phyloP scores from a whole-genome alignment of 805 yeast species.

The Metschnikowia henanensis region DNA sequence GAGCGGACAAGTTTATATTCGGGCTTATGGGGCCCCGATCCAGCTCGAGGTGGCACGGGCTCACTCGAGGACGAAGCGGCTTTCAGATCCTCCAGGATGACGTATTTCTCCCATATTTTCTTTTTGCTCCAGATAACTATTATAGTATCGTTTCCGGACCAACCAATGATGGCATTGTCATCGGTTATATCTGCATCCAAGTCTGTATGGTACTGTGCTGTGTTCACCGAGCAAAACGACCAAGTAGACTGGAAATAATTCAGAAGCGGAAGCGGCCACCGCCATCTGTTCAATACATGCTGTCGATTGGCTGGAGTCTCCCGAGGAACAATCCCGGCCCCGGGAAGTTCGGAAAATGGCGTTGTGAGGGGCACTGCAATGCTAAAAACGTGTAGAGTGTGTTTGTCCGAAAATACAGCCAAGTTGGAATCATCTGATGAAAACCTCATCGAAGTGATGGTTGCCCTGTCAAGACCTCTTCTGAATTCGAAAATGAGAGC shows the following conservation, averaged over 20 bases:
- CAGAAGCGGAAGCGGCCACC: slow-evolving; percentile 57
- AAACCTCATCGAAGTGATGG: slow-evolving; percentile 79
- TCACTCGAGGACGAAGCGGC: not conserved
- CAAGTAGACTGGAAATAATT: slow-evolving; percentile 81
- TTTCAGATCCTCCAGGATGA: slow-evolving; percentile 47
- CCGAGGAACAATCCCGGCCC: no score
- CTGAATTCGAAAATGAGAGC: slow-evolving; percentile 79
- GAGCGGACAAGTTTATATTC: slow-evolving; percentile 8
- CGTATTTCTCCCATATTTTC: slow-evolving; percentile 86
- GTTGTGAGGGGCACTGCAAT: slow-evolving; percentile 23
- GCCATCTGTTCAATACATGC: slow-evolving; percentile 64
- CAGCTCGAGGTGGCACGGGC: not conserved
- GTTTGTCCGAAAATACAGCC: slow-evolving; percentile 87
- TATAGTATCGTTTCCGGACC: slow-evolving; percentile 75
- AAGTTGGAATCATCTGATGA: slow-evolving; percentile 72
- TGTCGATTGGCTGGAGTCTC: slow-evolving; percentile 46
- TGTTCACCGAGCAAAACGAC: slow-evolving; percentile 79
- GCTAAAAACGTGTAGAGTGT: slow-evolving; percentile 84
- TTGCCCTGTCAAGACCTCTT: slow-evolving; percentile 86
- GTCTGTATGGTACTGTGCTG: slow-evolving; percentile 38
- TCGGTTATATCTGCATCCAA: slow-evolving; percentile 19
- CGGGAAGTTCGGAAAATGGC: slow-evolving; percentile 7
- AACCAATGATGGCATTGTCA: slow-evolving; percentile 51
- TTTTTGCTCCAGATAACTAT: slow-evolving; percentile 73
- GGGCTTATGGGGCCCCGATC: not conserved